Evolutionary conservation across 257 asterid species (phyloP).

Genomic region (Penstemon newberryi): DNA sequence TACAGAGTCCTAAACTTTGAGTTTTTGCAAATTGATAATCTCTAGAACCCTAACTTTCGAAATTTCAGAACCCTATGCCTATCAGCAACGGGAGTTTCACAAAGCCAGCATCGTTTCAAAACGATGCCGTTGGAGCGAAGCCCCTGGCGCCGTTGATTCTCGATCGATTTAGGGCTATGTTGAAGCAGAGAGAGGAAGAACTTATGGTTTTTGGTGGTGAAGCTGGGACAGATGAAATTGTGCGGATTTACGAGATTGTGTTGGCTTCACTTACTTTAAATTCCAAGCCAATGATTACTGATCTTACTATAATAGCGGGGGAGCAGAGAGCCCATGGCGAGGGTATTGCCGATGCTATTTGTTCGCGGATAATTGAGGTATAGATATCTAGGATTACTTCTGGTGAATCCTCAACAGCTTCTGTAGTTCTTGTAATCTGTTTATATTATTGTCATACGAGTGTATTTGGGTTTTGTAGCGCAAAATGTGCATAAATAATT

Average conservation of each 20-base stretch:
- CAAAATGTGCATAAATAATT: slow-evolving; percentile 27
- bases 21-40: no score
- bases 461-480: slow-evolving; percentile 40
- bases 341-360: slow-evolving; percentile 86
- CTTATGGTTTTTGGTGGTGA: slow-evolving; percentile 60
- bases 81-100: slow-evolving; percentile 43
- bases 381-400: slow-evolving; percentile 39
- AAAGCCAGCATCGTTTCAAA: slow-evolving; percentile 42
- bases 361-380: slow-evolving; percentile 90
- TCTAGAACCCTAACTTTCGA: no score
- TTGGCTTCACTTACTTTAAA: slow-evolving; percentile 70
- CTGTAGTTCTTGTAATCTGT: slow-evolving; percentile 32
- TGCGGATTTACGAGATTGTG: slow-evolving; percentile 67
- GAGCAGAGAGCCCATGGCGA: slow-evolving; percentile 69
- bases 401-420: slow-evolving; percentile 22
- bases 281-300: slow-evolving; percentile 89
- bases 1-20: no score
- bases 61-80: slow-evolving; percentile 37
- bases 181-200: slow-evolving; percentile 80
- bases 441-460: slow-evolving; percentile 28
- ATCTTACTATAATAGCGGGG: slow-evolving; percentile 91
- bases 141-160: slow-evolving; percentile 49
- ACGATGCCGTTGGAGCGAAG: slow-evolving; percentile 48
- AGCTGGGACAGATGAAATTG: slow-evolving; percentile 54
- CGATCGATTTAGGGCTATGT: slow-evolving; percentile 68